Evolutionary conservation across 495 filamentous ascomycete genomes (phyloP).

Genomic region (Penicillium goetzii): DNA sequence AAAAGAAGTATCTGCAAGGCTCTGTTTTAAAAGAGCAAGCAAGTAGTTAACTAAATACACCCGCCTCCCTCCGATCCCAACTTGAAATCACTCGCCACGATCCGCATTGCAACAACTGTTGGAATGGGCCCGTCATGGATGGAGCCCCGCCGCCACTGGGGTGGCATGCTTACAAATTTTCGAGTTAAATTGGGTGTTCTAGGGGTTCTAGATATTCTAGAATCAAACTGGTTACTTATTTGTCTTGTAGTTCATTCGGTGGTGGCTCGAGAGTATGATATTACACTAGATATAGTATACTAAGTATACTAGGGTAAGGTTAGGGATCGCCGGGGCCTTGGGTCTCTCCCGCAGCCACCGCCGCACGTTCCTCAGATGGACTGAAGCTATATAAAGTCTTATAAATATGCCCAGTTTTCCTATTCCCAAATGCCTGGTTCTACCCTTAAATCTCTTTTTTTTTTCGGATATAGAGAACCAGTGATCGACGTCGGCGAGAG

Average conservation of each 20-base stretch:
- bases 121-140: constrained; percentile 21
- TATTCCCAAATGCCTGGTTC: not conserved
- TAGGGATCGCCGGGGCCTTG: not conserved
- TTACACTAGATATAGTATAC: too few species aligned
- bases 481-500: not conserved
- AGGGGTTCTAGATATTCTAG: not conserved
- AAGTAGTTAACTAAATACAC: not conserved
- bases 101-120: constrained; percentile 3
- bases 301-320: not conserved
- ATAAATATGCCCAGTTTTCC: not conserved
- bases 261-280: not conserved
- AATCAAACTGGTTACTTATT: not conserved
- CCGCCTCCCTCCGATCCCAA: not conserved
- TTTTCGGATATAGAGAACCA: not conserved
- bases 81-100: constrained; percentile 20
- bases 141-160: constrained; percentile 1
- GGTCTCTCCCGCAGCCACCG: constrained; percentile 2
- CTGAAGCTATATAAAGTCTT: not conserved
- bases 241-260: too few species aligned
- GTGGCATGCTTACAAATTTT: not conserved
- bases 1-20: not conserved
- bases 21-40: not conserved
- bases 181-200: not conserved
- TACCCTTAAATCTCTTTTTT: not conserved
- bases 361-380: not conserved